These are phyloP conservation scores for Xylaria sp. DNA, from an alignment of 2,329 filamentous ascomycete species.

Conservation along the genomic window DNA sequence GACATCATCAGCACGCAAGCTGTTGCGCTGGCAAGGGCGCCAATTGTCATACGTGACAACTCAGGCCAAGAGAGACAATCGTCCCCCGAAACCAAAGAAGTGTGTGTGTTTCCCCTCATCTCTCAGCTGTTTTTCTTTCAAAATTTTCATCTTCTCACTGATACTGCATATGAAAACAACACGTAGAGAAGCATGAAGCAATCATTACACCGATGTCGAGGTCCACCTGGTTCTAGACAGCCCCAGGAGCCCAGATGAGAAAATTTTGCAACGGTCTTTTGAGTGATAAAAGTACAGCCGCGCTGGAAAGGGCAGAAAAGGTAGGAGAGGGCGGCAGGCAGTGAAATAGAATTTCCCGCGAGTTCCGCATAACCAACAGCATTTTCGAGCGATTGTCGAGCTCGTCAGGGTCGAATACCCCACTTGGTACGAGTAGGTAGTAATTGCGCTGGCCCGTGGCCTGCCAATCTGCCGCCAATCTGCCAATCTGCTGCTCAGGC, in stretches of 20 bases:
- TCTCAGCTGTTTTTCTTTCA: too few species aligned
- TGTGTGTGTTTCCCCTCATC: too few species aligned
- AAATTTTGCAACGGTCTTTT: background rate
- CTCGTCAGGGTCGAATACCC: background rate
- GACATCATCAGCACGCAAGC: slow-evolving; percentile 4
- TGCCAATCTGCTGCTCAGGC: too few species aligned
- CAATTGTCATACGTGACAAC: slow-evolving; percentile 23
- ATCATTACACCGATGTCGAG: background rate
- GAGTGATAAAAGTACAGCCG: background rate
- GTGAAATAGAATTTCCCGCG: slow-evolving; percentile 21
- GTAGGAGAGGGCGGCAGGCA: background rate
- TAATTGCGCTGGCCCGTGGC: background rate
- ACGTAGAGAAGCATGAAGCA: background rate
- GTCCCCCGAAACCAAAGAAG: background rate
- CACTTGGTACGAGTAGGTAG: background rate
- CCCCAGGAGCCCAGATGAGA: background rate
- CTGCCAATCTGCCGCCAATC: slow-evolving; percentile 11
- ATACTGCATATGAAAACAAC: background rate
- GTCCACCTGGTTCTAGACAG: background rate
- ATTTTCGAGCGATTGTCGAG: too few species aligned
- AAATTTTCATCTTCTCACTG: background rate
- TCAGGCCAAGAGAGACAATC: slow-evolving; percentile 3
- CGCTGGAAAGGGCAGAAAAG: background rate
- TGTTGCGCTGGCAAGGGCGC: slow-evolving; percentile 9
- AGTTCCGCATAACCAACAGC: slow-evolving; percentile 11